Conservation (phyloP, 2,329 filamentous ascomycete species). For the Albifimbria verrucaria region DNA sequence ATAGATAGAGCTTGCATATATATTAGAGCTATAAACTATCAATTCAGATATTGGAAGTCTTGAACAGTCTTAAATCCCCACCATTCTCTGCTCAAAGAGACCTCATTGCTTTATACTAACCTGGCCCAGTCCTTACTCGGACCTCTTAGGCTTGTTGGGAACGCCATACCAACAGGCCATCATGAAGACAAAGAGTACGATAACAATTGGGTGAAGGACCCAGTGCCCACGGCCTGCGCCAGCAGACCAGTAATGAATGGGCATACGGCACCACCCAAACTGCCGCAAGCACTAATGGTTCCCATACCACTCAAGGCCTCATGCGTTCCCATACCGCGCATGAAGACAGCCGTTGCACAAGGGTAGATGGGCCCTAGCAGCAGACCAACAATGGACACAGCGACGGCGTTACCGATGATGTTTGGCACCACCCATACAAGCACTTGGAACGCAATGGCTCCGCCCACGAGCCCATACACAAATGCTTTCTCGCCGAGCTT, state of each 20-base stretch:
- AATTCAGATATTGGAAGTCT: too few relatives aligned
- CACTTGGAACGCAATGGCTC: conserved; percentile 66
- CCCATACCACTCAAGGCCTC: conserved; percentile 63
- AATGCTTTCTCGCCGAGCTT: conserved; percentile 67
- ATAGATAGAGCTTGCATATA: conserved; percentile 10
- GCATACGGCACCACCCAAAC: conserved; percentile 63
- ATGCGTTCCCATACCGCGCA: conserved; percentile 53
- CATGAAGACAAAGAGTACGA: conserved; percentile 65
- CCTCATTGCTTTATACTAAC: too few relatives aligned
- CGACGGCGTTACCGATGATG: conserved; percentile 66
- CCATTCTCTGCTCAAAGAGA: too few relatives aligned
- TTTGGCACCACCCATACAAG: conserved; percentile 77
- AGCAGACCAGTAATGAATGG: conserved; percentile 64
- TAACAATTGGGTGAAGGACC: conserved; percentile 64
- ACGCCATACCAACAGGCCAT: conserved; percentile 60
- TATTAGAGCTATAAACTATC: conserved; percentile 9
- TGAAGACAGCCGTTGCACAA: conserved; percentile 63
- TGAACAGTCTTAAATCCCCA: too few relatives aligned
- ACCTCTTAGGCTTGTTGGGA: conserved; percentile 56
- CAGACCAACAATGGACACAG: conserved; percentile 67
- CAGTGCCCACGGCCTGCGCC: conserved; percentile 61
- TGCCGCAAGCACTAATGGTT: conserved; percentile 67
- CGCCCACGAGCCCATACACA: conserved; percentile 60
- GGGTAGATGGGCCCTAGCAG: conserved; percentile 78
- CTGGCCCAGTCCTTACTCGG: conserved; percentile 45